phyloP scores from a whole-genome alignment of 1,139 yeast species.

The Hansenula lynferdii region DNA sequence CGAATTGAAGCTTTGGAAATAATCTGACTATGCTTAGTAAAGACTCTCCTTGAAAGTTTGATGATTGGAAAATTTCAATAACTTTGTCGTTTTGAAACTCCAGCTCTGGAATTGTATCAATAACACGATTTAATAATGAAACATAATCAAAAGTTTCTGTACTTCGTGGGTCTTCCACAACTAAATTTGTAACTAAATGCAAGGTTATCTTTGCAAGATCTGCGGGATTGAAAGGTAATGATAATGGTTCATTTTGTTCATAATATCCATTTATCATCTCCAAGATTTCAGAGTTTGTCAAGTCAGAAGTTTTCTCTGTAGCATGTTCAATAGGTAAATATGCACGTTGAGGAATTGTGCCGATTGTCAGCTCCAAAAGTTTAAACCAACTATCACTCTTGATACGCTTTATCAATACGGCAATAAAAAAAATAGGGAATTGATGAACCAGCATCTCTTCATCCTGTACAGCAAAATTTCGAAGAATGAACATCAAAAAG shows the following conservation, averaged over 20 bases:
- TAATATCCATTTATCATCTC: slow-evolving; percentile 30
- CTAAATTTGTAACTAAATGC: slow-evolving; percentile 30
- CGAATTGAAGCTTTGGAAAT: slow-evolving; percentile 14
- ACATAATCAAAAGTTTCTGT: slow-evolving; percentile 27
- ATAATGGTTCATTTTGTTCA: slow-evolving; percentile 22
- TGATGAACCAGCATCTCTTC: slow-evolving; percentile 82
- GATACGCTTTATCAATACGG: slow-evolving; percentile 29
- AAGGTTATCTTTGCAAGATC: slow-evolving; percentile 41
- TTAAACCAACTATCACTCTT: slow-evolving; percentile 26
- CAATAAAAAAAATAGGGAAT: slow-evolving; percentile 62
- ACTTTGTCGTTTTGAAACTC: slow-evolving; percentile 13
- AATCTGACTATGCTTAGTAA: slow-evolving; percentile 13
- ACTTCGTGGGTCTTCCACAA: slow-evolving; percentile 26
- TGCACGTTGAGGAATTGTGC: slow-evolving; percentile 56
- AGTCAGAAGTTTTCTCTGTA: slow-evolving; percentile 7
- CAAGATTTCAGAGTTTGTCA: slow-evolving; percentile 20
- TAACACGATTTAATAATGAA: slow-evolving; percentile 36
- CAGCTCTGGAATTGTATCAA: slow-evolving; percentile 44
- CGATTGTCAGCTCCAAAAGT: slow-evolving; percentile 36
- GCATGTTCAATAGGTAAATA: slow-evolving; percentile 41
- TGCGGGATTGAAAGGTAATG: slow-evolving; percentile 40
- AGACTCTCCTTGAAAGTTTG: slow-evolving; percentile 5
- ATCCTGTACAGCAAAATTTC: slow-evolving; percentile 69
- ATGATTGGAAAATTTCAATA: slow-evolving; percentile 5
- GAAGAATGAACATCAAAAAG: slow-evolving; percentile 53